phyloP scores from a whole-genome alignment of 257 asterid genomes.

The Solanum corneliomulleri region DNA sequence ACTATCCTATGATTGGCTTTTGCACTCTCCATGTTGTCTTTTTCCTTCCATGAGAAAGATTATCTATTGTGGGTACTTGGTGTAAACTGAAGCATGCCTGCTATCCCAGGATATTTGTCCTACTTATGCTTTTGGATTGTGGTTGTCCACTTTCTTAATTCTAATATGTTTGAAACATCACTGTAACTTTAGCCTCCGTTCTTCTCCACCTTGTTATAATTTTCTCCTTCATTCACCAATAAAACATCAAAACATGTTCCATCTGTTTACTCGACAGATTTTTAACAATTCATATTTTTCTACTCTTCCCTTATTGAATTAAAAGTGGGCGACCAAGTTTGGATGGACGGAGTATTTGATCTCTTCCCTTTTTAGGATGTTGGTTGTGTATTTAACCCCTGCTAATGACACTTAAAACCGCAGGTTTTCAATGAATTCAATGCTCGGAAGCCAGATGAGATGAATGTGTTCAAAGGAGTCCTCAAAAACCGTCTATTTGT shows the following conservation, averaged over 20 bases:
- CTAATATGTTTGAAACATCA: not conserved
- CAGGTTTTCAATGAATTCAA: slow-evolving; percentile 88
- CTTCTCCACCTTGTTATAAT: not conserved
- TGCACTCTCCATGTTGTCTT: not conserved
- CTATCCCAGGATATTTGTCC: not conserved
- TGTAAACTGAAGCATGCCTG: not conserved
- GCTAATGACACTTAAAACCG: not conserved
- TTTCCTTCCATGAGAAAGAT: not conserved
- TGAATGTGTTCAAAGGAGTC: slow-evolving; percentile 73
- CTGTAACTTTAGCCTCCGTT: not conserved
- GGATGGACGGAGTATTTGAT: not conserved
- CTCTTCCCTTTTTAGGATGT: not conserved
- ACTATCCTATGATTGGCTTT: not conserved
- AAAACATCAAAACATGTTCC: not conserved
- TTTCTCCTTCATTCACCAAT: not conserved
- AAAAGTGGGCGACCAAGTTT: not conserved
- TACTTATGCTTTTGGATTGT: not conserved
- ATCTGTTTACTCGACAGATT: not conserved
- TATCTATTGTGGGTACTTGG: not conserved
- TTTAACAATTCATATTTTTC: not conserved
- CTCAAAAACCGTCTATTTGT: slow-evolving; percentile 65
- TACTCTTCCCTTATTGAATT: not conserved
- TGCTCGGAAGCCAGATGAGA: slow-evolving; percentile 88
- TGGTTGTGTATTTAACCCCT: not conserved
- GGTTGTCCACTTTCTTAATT: not conserved